Evolutionary conservation across 2,329 filamentous ascomycete species (phyloP), one percentile per base, ranked within the genome.

Genomic region (Colletotrichum sp.): DNA sequence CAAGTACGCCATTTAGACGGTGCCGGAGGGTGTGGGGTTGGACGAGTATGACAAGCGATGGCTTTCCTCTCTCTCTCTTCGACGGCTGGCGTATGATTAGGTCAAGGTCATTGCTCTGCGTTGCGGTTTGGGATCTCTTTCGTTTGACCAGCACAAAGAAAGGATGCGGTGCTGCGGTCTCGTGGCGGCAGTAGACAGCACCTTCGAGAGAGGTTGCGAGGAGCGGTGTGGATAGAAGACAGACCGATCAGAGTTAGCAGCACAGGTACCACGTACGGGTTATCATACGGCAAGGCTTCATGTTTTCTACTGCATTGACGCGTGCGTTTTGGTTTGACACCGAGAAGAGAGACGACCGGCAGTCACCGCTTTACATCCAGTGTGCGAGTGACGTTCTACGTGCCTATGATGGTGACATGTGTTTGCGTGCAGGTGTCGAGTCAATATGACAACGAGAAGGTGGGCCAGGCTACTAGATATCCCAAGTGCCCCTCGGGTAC

Each of bases 1-100:
- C 87, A 99, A 99, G 92, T 99, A 99, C 86, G 97, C 97, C 84
- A 97, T 99, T 87, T 99, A 91, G 81, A 77, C 68, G 76, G 79
- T 67, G 77, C 72, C 79, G 80, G 74, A 65, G 68, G 60, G 24
- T 66, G 57, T 55, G 58, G 67, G 64, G 71, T 43, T 75, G 68
- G 48, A 76, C 67, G 63, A 69, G 70, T 73, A 75, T 68, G 57
- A 74, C 36, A 60, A 72, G 74, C 71, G 74, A 76, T 55, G 71
- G 71, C 74, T 78, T 72, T 67, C 74, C 74, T 69, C 67, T 70
- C 67, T 52, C 43, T 70, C 71, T 77, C 68, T 68, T 68, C 61
- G 63, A 74, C 75, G 61, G 57, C 75, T 75, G 77, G 75, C 67
- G 72, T 77, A 71, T 65, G 74, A 71, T 74, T 24, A 67, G 75